Base-by-base conservation (phyloP, 345 rosid genomes). In the Eucalyptus pauciflora region DNA sequence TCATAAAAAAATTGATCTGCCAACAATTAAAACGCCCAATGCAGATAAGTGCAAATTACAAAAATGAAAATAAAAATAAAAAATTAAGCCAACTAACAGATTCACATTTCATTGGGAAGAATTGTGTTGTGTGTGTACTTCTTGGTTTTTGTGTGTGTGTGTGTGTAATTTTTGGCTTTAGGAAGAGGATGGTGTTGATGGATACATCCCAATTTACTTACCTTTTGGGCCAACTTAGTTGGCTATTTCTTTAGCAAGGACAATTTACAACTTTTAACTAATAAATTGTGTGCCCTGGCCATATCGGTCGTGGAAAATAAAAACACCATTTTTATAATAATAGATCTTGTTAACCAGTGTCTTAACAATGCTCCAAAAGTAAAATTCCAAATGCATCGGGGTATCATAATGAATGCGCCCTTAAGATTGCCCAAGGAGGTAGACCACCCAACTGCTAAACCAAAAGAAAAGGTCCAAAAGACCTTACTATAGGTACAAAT, bases 1-100 rank as follows among this genome's bases (percentile, higher is more conserved):
- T 33, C 45, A 16, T 10, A 31, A 31, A n/a, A n/a, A n/a, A n/a
- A n/a, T 16, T 37, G 16, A 69, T 69, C 0, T 0, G 4, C 4
- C 1, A 16, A 69, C 20, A 16, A 16, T 69, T 9, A 17, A 69
- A 69, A 69, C 22, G 1, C 17, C 24, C 11, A 16, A 15, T 69
- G 43, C 4, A 31, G 7, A 33, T 69, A 16, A 69, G 43, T 37
- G 41, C 41, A 41, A 41, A 41, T 41, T 41, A 41, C 41, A 41
- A 41, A 41, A 41, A 41, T 4, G 5, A 4, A 37, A 37, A 37
- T 4, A 37, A 37, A 33, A 33, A 37, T 4, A 37, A 37, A 37
- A 37, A 37, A 37, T 4, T 4, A 33, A 31, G 43, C 43, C 43
- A 31, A 69, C 43, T 15, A 33, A 33, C 4, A 29, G 18, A 64